These are phyloP conservation scores for Penicillium paxilli DNA, from an alignment of 495 filamentous ascomycete species.

Conservation along the genomic window DNA sequence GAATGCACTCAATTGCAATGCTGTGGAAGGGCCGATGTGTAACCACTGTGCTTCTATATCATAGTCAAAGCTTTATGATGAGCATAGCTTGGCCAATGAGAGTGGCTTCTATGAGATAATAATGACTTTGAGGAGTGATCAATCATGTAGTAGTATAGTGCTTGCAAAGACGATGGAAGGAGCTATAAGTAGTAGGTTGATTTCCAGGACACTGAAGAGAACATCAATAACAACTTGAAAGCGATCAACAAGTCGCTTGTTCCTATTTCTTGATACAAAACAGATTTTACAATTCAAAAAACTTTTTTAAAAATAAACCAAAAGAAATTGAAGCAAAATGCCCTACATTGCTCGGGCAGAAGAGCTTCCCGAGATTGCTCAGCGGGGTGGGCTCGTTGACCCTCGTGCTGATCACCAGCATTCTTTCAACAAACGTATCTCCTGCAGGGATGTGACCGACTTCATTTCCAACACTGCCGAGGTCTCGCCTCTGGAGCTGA, in stretches of 20 bases:
- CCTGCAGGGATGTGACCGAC: slow-evolving; percentile 9
- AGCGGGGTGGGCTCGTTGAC: slow-evolving; percentile 7
- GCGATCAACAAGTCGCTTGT: slow-evolving; percentile 1
- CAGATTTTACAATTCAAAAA: not conserved
- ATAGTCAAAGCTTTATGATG: not conserved
- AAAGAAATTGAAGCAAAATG: not conserved
- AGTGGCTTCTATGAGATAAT: not conserved
- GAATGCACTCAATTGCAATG: not conserved
- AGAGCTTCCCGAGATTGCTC: slow-evolving; percentile 10
- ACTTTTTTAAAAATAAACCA: not conserved
- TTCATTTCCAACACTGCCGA: slow-evolving; percentile 13
- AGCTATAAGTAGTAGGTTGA: not conserved
- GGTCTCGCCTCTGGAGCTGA: slow-evolving; percentile 9
- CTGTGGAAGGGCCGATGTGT: not conserved
- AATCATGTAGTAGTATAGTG: not conserved
- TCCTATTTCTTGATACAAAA: not conserved
- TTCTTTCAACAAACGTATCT: slow-evolving; percentile 11
- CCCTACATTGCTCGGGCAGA: slow-evolving; percentile 5
- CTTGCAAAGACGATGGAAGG: not conserved
- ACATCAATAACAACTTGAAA: not conserved
- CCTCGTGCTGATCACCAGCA: slow-evolving; percentile 12
- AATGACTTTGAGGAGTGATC: not conserved
- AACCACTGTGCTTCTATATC: not conserved
- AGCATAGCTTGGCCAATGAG: not conserved
- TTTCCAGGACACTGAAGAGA: not conserved